phyloP scores from a whole-genome alignment of 2,329 filamentous ascomycete species.

The Bipolaris sorokiniana region DNA sequence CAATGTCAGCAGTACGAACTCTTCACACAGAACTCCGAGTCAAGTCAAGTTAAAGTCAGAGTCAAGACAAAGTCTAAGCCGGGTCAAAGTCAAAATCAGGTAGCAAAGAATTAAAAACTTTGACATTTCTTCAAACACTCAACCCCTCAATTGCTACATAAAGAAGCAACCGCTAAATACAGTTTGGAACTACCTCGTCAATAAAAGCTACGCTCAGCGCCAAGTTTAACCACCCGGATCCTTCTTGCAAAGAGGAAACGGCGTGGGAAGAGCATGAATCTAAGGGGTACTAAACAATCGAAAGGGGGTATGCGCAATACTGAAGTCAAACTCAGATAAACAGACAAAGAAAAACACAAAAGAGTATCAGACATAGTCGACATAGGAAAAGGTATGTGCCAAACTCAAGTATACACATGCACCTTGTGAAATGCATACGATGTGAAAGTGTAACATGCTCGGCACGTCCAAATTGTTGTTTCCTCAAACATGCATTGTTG shows the following conservation, averaged over 20 bases:
- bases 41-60: not conserved
- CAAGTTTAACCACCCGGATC: slow-evolving; percentile 3
- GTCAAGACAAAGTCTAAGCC: too few species aligned
- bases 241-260: slow-evolving; percentile 9
- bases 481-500: not conserved
- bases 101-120: not conserved
- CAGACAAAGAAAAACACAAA: slow-evolving; percentile 10
- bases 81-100: not conserved
- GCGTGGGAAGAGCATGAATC: slow-evolving; percentile 20
- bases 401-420: slow-evolving; percentile 3
- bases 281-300: slow-evolving; percentile 26
- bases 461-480: not conserved
- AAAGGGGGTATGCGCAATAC: slow-evolving; percentile 36
- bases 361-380: slow-evolving; percentile 12
- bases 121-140: slow-evolving; percentile 3
- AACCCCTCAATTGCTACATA: not conserved
- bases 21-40: not conserved
- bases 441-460: slow-evolving; percentile 3
- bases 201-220: slow-evolving; percentile 24
- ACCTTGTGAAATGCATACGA: slow-evolving; percentile 2
- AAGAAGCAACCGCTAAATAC: slow-evolving; percentile 9
- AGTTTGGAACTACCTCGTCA: slow-evolving; percentile 1
- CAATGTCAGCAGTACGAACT: not conserved
- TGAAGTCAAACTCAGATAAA: slow-evolving; percentile 8
- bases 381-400: slow-evolving; percentile 14